A percentile compares a stretch with the other conserved stretches of the same genome.
These are phyloP conservation scores for Colletotrichum sp. DNA, from an alignment of 2,329 filamentous ascomycete genomes.

Conservation along the genomic window DNA sequence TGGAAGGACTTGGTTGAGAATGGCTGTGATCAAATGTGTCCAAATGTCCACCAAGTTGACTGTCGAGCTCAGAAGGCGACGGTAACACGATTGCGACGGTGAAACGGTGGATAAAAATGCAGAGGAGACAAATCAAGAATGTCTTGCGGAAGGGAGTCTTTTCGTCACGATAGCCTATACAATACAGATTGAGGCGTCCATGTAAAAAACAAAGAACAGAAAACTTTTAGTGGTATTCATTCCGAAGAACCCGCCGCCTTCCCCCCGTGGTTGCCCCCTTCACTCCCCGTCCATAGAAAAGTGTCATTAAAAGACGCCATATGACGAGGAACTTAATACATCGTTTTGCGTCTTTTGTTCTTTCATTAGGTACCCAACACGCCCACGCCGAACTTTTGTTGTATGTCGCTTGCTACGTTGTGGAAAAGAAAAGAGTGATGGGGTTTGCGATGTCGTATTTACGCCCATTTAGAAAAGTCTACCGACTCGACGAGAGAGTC, in stretches of 20 bases:
- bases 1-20: neutral
- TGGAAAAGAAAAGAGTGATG: neutral
- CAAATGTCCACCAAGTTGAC: neutral
- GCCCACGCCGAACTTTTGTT: neutral
- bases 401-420: neutral
- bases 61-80: neutral
- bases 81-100: neutral
- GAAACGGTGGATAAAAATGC: neutral
- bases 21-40: neutral
- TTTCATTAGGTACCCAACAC: neutral
- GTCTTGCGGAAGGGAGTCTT: neutral
- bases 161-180: slow-evolving; percentile 4
- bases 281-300: neutral
- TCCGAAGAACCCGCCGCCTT: slow-evolving; percentile 2
- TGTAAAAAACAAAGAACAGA: slow-evolving; percentile 1
- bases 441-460: neutral
- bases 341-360: neutral
- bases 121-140: neutral
- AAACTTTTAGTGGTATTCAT: slow-evolving; percentile 20
- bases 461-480: slow-evolving; percentile 45
- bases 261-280: neutral
- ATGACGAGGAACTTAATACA: neutral
- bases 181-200: neutral
- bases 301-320: neutral
- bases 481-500: slow-evolving; percentile 40